phyloP scores from a whole-genome alignment of 139 green algal species.

The Micromonas pusilla region DNA sequence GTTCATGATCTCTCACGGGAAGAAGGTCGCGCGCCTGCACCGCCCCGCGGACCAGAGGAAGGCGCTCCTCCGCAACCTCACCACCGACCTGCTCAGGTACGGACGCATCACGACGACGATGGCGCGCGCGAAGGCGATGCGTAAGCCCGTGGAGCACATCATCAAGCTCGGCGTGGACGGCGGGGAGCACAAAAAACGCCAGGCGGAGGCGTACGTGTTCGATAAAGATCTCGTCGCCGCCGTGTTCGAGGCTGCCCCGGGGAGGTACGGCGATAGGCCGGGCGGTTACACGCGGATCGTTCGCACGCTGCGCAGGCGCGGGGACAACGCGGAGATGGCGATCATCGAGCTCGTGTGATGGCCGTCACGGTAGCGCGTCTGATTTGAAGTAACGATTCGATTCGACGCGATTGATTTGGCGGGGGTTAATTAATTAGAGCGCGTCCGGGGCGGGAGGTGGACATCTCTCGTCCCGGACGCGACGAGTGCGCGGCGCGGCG shows the following conservation, averaged over 20 bases:
- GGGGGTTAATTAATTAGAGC: too few species aligned
- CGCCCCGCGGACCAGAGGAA: conserved; percentile 94
- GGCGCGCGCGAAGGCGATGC: conserved; percentile 84
- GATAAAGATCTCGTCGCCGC: conserved; percentile 80
- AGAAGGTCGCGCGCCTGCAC: conserved; percentile 67
- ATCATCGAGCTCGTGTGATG: conserved; percentile 90
- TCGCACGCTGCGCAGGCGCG: conserved; percentile 45
- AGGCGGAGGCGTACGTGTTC: conserved; percentile 85
- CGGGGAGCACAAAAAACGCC: conserved; percentile 32
- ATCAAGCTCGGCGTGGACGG: conserved; percentile 94
- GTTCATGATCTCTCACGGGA: conserved; percentile 88
- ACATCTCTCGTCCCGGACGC: too few species aligned
- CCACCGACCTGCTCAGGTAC: conserved; percentile 87
- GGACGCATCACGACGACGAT: conserved; percentile 92
- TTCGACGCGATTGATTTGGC: too few species aligned
- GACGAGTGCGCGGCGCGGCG: too few species aligned
- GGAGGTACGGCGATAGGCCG: conserved; percentile 74
- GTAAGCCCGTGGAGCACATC: conserved; percentile 94
- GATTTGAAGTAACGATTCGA: too few species aligned
- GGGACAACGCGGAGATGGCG: conserved; percentile 90
- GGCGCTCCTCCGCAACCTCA: conserved; percentile 80
- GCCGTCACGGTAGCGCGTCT: background rate
- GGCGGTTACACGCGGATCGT: conserved; percentile 88
- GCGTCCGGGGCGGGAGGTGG: too few species aligned
- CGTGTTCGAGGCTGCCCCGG: conserved; percentile 77